These are phyloP conservation scores for Agapanthus africanus DNA, from an alignment of 106 monocot species.

Conservation along the genomic window DNA sequence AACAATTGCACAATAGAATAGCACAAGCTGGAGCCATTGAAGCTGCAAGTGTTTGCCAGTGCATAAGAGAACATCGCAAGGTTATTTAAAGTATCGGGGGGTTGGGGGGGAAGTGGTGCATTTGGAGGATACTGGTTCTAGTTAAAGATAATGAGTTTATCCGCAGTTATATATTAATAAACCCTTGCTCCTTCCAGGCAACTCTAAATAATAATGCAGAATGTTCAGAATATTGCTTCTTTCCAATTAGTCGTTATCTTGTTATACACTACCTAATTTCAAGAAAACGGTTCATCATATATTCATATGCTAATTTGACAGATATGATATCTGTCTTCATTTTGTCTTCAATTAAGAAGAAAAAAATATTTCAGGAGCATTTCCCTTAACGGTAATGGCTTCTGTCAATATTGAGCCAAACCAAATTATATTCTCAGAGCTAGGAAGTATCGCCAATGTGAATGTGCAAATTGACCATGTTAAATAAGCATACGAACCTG, in stretches of 20 bases:
- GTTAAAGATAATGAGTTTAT: too few relatives aligned
- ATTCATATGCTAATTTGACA: background rate
- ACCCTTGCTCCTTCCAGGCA: background rate
- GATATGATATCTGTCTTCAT: background rate
- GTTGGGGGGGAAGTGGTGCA: background rate
- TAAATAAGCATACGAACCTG: background rate
- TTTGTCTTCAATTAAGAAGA: background rate
- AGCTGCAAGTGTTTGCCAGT: background rate
- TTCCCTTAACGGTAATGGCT: background rate
- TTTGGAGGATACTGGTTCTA: too few relatives aligned
- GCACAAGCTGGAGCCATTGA: background rate
- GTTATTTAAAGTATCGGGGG: background rate
- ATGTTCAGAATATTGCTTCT: background rate
- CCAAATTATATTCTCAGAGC: background rate
- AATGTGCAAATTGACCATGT: background rate
- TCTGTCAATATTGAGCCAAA: background rate
- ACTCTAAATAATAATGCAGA: background rate
- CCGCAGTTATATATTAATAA: background rate
- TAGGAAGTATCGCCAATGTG: background rate
- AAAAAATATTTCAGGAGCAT: background rate
- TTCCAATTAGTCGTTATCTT: background rate
- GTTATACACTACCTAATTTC: background rate
- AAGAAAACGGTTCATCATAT: background rate
- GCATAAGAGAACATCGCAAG: background rate
- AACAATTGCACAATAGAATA: background rate